These are phyloP conservation scores for Plasmodiophora brassicae DNA, from an alignment of 208 protist species.

Conservation along the genomic window DNA sequence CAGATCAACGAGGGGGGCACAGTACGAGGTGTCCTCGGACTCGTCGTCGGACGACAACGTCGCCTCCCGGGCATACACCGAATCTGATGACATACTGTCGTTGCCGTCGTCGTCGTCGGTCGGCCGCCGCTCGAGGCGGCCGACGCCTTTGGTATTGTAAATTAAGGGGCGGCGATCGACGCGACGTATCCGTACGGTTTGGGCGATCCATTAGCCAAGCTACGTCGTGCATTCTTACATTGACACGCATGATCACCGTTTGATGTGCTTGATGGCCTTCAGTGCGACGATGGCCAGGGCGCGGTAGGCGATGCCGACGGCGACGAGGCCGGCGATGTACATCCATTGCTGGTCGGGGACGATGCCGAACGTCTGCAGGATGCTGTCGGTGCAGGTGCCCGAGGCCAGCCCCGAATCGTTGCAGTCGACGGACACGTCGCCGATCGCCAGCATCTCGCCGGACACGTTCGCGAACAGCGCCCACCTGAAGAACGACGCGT, in stretches of 20 bases:
- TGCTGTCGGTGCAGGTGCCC: background rate
- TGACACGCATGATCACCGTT: background rate
- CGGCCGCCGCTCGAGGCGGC: too few relatives aligned
- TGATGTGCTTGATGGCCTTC: background rate
- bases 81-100: too few relatives aligned
- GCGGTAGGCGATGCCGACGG: background rate
- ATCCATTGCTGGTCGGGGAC: background rate
- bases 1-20: too few relatives aligned
- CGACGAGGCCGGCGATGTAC: background rate
- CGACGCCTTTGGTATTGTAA: too few relatives aligned
- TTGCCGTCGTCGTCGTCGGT: too few relatives aligned
- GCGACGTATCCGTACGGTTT: too few relatives aligned
- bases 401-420: background rate
- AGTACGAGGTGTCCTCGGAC: too few relatives aligned
- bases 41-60: too few relatives aligned
- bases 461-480: background rate
- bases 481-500: background rate
- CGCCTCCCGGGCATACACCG: too few relatives aligned
- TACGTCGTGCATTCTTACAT: background rate
- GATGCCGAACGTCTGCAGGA: background rate
- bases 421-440: background rate
- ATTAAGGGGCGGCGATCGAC: too few relatives aligned
- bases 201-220: too few relatives aligned
- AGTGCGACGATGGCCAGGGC: background rate
- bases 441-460: background rate